phyloP scores from a whole-genome alignment of 768 basidiomycete genomes.

The Amanita phalloides region DNA sequence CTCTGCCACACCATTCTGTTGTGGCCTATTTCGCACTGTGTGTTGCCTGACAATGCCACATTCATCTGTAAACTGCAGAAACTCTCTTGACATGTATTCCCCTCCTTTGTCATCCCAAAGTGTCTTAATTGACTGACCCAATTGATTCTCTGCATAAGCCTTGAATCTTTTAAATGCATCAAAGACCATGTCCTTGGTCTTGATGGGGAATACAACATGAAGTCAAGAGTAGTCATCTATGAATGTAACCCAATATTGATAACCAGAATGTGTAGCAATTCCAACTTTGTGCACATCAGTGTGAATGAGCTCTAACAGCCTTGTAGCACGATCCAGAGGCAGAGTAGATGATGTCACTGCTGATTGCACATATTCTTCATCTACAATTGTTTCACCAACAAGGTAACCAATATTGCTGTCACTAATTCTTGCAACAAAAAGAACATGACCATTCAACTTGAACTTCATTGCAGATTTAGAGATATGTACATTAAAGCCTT shows the following conservation, averaged over 20 bases:
- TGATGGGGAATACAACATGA: not conserved
- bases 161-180: too few species aligned
- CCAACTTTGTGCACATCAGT: not conserved
- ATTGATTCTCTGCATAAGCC: too few species aligned
- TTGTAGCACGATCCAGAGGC: not conserved
- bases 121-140: too few species aligned
- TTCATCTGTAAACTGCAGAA: too few species aligned
- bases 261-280: not conserved
- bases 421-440: not conserved
- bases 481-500: conserved; percentile 3
- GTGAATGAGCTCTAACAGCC: not conserved
- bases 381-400: not conserved
- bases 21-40: too few species aligned
- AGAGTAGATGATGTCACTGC: not conserved
- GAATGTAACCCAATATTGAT: not conserved
- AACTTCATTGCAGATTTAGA: not conserved
- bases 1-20: too few species aligned
- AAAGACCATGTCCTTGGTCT: conserved; percentile 1
- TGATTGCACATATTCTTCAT: not conserved
- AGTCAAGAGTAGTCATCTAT: not conserved
- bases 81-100: too few species aligned
- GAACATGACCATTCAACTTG: not conserved
- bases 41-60: too few species aligned
- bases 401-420: not conserved
- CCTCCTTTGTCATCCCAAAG: too few species aligned